Evolutionary conservation across 2,329 filamentous ascomycete species (phyloP).

Genomic region (Plenodomus lindquistii): DNA sequence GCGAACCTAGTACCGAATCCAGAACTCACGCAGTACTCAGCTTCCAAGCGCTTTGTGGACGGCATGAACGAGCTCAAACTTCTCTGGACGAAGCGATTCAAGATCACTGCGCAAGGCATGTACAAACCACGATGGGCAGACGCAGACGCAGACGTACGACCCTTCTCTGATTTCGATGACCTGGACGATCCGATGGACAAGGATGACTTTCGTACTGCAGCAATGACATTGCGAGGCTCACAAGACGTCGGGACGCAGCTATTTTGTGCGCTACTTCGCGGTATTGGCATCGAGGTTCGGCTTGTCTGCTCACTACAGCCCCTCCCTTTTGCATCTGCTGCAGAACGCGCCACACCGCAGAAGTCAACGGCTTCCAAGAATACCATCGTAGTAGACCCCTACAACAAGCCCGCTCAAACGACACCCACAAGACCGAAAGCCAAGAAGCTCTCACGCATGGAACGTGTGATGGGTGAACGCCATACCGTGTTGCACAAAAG

Average conservation of each 20-base stretch:
- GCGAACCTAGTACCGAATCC: conserved; percentile 70
- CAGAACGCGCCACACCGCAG: conserved; percentile 34
- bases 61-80: conserved; percentile 72
- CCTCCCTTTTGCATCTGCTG: conserved; percentile 65
- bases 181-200: conserved; percentile 70
- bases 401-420: conserved; percentile 22
- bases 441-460: conserved; percentile 38
- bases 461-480: conserved; percentile 37
- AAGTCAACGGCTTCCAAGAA: conserved; percentile 25
- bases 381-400: conserved; percentile 37
- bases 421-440: conserved; percentile 1
- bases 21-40: conserved; percentile 72
- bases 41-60: conserved; percentile 75
- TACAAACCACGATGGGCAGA: conserved; percentile 70
- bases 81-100: conserved; percentile 71
- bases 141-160: conserved; percentile 61
- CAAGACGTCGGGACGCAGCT: conserved; percentile 88
- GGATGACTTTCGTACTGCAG: conserved; percentile 73
- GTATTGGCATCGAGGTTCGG: conserved; percentile 78
- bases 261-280: conserved; percentile 83
- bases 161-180: conserved; percentile 56
- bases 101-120: conserved; percentile 61
- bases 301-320: conserved; percentile 90
- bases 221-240: conserved; percentile 73
- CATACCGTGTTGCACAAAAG: conserved; percentile 28